Conservation (phyloP, 2,329 filamentous ascomycete genomes). For the Xylaria sp. region DNA sequence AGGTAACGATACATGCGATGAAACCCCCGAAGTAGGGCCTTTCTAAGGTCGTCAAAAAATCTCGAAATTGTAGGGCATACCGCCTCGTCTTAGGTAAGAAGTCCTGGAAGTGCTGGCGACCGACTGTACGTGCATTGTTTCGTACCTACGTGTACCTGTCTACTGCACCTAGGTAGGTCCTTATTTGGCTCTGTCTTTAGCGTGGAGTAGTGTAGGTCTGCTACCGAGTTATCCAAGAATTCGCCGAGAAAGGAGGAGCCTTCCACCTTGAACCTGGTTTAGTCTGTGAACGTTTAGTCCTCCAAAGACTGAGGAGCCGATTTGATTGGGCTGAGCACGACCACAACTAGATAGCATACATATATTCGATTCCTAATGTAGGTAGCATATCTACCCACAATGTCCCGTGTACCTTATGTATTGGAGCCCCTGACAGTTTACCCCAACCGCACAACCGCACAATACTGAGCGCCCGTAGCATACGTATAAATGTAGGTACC, state of each 20-base stretch:
- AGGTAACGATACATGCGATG: not conserved
- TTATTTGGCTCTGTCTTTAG: conserved; percentile 5
- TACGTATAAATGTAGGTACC: not conserved
- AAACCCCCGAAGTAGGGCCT: conserved; percentile 25
- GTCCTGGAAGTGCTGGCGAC: conserved; percentile 16
- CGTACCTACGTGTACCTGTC: conserved; percentile 10
- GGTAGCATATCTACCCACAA: not conserved
- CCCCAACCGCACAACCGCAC: conserved; percentile 16
- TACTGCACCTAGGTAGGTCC: conserved; percentile 6
- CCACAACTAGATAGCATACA: not conserved
- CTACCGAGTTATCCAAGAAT: conserved; percentile 26
- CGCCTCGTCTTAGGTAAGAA: conserved; percentile 31
- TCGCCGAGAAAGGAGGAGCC: conserved; percentile 23
- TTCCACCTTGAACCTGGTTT: conserved; percentile 31
- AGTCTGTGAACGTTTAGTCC: conserved; percentile 15
- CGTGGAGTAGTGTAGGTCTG: conserved; percentile 5
- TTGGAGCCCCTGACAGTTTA: not conserved
- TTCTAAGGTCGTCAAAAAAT: conserved; percentile 20
- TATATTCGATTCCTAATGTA: conserved; percentile 1
- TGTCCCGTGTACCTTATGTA: not conserved
- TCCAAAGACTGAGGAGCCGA: conserved; percentile 1
- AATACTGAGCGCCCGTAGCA: no score
- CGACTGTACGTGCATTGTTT: conserved; percentile 1
- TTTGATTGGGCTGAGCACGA: conserved; percentile 26
- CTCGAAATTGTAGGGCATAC: not conserved